phyloP scores from a whole-genome alignment of 352 stramenopile genomes.

The Globisporangium viniferum region DNA sequence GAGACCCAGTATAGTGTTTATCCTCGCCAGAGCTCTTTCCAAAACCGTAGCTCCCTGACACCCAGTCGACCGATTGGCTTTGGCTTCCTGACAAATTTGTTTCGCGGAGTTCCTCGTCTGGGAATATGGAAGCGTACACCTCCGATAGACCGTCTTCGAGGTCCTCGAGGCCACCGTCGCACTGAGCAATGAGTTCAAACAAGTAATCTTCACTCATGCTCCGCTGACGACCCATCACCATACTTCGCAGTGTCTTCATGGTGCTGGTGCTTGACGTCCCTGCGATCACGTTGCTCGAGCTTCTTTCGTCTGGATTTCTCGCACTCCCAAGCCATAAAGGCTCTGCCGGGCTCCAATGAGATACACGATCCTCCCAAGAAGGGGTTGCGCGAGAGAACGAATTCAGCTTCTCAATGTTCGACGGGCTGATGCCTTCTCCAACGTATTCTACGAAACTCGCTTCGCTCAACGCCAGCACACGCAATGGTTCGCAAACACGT shows the following conservation, averaged over 20 bases:
- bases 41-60: background rate
- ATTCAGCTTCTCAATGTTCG: constrained; percentile 16
- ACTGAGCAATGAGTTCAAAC: constrained; percentile 12
- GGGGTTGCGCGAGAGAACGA: background rate
- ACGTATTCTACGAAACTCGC: background rate
- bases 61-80: background rate
- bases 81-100: background rate
- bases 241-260: constrained; percentile 7
- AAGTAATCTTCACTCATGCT: constrained; percentile 22
- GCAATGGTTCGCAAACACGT: background rate
- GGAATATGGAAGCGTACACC: constrained; percentile 12
- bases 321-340: background rate
- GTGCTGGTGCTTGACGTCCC: background rate
- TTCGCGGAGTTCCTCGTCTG: background rate
- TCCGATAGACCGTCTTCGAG: constrained; percentile 18
- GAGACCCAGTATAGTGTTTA: too few species aligned
- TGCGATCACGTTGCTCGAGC: background rate
- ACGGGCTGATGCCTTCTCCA: background rate
- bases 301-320: background rate
- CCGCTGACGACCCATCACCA: constrained; percentile 13
- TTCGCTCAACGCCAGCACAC: background rate
- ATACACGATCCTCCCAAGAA: constrained; percentile 12
- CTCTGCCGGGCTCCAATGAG: background rate
- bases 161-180: constrained; percentile 17
- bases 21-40: background rate